Evolutionary conservation across 305 asterid genomes (phyloP), one percentile per base, ranked within the genome.

Genomic region (Fraxinus albicans): DNA sequence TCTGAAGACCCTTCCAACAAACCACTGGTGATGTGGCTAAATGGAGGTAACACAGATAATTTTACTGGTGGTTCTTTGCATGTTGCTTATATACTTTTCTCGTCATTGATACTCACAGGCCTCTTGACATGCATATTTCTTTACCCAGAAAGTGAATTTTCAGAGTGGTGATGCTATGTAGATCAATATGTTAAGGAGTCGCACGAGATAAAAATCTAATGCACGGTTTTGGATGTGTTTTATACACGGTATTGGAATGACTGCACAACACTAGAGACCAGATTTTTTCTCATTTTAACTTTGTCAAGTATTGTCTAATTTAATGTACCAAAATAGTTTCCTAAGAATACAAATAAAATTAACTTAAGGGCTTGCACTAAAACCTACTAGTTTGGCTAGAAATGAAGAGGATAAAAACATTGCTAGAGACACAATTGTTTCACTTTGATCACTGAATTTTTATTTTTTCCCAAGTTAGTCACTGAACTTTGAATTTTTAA

Each of bases 21-120:
- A 76, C 97, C 97, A 79, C 85, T 93, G 1, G 94, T 92, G 23
- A 79, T 92, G 25, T 92, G 96, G 96, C 83, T 93, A 17, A 92
- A 90, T 76, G 67, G 67, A 55, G 67, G 63, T 53, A 53, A 53
- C 60, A 15, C 21, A 17, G 17, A 25, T 8, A 7, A 58, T 58
- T 55, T 58, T 19, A 58, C 27, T 3, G 29, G 69, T 17, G 21
- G 69, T 58, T 6, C 69, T 19, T 58, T 58, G 29, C 69, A 19
- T 58, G 69, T 25, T 65, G 31, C 73, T 65, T 23, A 25, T 23
- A 8, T 23, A 3, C 34, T 65, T 65, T 65, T 65, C 73, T 65
- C 34, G 3, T 21, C 29, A 25, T 65, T 65, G 73, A 4, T 25
- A 23, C 34, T 65, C 34, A 25, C 34, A 21, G 10, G 29, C 60